Evolutionary conservation across 331 rosid genomes (phyloP).

Genomic region (Prunus yedoensis): DNA sequence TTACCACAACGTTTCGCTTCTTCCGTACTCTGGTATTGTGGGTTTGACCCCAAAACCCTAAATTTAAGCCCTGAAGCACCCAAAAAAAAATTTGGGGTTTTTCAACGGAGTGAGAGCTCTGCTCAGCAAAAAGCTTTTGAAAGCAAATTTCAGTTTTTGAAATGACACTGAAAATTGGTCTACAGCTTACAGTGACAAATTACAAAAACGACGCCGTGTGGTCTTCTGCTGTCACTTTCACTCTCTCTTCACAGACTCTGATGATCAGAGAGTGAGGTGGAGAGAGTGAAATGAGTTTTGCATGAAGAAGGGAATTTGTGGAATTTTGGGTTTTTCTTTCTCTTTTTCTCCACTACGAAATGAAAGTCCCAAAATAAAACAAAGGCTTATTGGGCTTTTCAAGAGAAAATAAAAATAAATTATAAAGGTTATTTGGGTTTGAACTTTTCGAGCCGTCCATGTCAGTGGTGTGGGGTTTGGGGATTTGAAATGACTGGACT

Average conservation of each 20-base stretch:
- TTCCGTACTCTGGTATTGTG: neutral
- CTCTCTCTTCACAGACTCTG: neutral
- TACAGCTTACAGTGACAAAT: neutral
- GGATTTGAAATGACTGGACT: neutral
- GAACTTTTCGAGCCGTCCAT: neutral
- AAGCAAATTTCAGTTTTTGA: neutral
- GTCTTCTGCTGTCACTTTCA: neutral
- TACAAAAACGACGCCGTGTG: neutral
- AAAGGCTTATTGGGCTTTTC: neutral
- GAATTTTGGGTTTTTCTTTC: neutral
- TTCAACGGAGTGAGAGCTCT: neutral
- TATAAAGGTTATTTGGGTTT: no score
- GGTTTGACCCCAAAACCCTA: constrained; percentile 16
- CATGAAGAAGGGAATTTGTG: constrained; percentile 16
- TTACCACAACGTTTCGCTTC: constrained; percentile 7
- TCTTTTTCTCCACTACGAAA: neutral
- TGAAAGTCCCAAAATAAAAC: neutral
- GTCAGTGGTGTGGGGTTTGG: neutral
- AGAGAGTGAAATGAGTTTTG: constrained; percentile 17
- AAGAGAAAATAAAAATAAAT: neutral
- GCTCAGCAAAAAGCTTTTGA: neutral
- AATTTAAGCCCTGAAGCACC: constrained; percentile 6
- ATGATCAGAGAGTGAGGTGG: neutral
- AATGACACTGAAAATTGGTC: neutral
- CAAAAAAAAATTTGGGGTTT: neutral